phyloP scores from a whole-genome alignment of 345 rosid genomes.

The Linum tenue region DNA sequence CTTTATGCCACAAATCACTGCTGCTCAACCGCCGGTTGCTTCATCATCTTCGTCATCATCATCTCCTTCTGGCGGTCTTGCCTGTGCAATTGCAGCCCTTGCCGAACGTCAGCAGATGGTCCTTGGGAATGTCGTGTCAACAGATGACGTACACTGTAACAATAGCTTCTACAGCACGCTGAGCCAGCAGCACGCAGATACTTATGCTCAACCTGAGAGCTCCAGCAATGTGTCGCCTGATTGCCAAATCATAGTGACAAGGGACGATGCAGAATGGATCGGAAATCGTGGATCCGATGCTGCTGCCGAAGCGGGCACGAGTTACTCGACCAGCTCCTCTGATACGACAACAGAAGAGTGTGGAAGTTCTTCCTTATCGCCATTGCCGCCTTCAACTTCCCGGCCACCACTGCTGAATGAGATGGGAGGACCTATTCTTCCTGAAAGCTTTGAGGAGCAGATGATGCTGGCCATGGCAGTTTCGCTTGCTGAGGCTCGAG shows the following conservation, averaged over 20 bases:
- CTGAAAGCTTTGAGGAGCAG: slow-evolving; percentile 90
- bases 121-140: slow-evolving; percentile 27
- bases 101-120: slow-evolving; percentile 73
- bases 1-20: slow-evolving; percentile 31
- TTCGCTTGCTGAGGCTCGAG: slow-evolving; percentile 80
- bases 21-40: slow-evolving; percentile 28
- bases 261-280: slow-evolving; percentile 46
- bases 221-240: slow-evolving; percentile 23
- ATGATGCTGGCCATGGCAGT: slow-evolving; percentile 96
- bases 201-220: slow-evolving; percentile 28
- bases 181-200: slow-evolving; percentile 36
- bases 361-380: slow-evolving; percentile 28
- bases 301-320: slow-evolving; percentile 61
- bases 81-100: slow-evolving; percentile 79
- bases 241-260: slow-evolving; percentile 20
- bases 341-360: slow-evolving; percentile 39
- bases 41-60: slow-evolving; percentile 27
- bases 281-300: slow-evolving; percentile 42
- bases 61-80: slow-evolving; percentile 76
- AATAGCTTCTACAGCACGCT: slow-evolving; percentile 32
- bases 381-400: slow-evolving; percentile 7
- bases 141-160: slow-evolving; percentile 37
- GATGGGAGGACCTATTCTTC: slow-evolving; percentile 42
- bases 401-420: slow-evolving; percentile 25
- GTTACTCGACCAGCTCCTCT: slow-evolving; percentile 41